These are phyloP conservation scores for Calophaca sinica DNA, from an alignment of 306 rosid genomes.

Conservation along the genomic window DNA sequence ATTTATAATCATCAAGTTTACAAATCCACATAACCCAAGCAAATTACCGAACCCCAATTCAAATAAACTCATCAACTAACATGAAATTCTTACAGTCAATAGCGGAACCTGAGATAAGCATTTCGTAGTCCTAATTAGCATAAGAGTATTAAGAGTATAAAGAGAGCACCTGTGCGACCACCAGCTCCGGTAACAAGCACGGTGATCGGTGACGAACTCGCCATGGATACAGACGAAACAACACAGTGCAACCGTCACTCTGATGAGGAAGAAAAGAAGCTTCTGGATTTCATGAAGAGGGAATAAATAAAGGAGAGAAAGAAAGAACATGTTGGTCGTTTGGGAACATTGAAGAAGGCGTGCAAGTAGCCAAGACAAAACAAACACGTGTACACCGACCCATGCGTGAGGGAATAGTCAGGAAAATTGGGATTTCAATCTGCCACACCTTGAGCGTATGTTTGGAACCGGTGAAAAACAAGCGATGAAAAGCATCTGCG, in stretches of 20 bases:
- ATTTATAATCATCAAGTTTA: neutral
- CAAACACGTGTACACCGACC: too few relatives aligned
- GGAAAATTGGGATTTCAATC: too few relatives aligned
- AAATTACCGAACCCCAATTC: neutral
- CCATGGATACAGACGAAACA: constrained; percentile 56
- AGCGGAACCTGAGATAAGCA: neutral
- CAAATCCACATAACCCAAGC: neutral
- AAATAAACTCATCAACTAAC: neutral
- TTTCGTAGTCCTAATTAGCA: too few relatives aligned
- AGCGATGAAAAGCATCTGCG: too few relatives aligned
- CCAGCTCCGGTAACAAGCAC: constrained; percentile 97
- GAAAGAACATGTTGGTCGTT: too few relatives aligned
- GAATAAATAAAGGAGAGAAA: too few relatives aligned
- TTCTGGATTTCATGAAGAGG: neutral
- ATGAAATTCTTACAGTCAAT: neutral
- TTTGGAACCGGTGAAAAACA: too few relatives aligned
- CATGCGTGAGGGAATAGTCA: too few relatives aligned
- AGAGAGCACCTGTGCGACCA: constrained; percentile 81
- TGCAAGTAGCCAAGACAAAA: too few relatives aligned
- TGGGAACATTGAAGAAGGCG: too few relatives aligned
- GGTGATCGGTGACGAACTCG: constrained; percentile 49
- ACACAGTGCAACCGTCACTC: neutral
- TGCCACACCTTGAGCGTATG: too few relatives aligned
- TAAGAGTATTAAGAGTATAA: neutral
- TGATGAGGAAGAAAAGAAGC: neutral